Evolutionary conservation across 768 basidiomycete genomes (phyloP).

Genomic region (Candolleomyces eurysporus): DNA sequence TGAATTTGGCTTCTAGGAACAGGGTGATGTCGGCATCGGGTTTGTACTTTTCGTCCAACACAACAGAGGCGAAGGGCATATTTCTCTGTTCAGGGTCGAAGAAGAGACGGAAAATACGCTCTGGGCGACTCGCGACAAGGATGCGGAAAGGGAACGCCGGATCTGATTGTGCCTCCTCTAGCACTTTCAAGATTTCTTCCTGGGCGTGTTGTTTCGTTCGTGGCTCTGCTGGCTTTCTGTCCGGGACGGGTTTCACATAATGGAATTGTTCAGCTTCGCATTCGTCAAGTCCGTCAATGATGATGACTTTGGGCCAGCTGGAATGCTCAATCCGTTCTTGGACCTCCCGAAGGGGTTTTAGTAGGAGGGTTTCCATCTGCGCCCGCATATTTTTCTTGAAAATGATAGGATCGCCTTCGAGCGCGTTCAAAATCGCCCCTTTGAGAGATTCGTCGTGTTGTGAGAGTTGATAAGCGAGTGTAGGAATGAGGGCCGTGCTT

Average conservation of each 20-base stretch:
- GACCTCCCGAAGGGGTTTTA: not conserved
- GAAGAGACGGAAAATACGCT: not conserved
- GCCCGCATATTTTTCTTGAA: not conserved
- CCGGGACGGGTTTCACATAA: not conserved
- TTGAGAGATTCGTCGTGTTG: not conserved
- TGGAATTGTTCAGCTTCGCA: conserved; percentile 1
- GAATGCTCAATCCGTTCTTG: not conserved
- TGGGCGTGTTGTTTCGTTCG: not conserved
- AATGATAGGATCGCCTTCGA: not conserved
- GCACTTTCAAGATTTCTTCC: conserved; percentile 2
- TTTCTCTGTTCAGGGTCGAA: not conserved
- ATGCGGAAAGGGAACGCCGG: conserved; percentile 2
- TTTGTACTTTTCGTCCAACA: conserved; percentile 1
- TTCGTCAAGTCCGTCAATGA: conserved; percentile 14
- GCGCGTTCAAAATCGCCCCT: not conserved
- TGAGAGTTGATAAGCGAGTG: conserved; percentile 1
- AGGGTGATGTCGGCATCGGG: conserved; percentile 1
- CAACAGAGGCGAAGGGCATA: not conserved
- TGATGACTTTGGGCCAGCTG: not conserved
- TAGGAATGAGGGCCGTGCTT: not conserved
- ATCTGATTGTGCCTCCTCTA: not conserved
- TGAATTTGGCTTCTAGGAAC: not conserved
- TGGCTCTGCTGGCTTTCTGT: not conserved
- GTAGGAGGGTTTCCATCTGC: not conserved
- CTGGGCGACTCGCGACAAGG: conserved; percentile 9